These are phyloP conservation scores for Phytophthora rubi DNA, from an alignment of 352 stramenopile genomes.

Conservation along the genomic window DNA sequence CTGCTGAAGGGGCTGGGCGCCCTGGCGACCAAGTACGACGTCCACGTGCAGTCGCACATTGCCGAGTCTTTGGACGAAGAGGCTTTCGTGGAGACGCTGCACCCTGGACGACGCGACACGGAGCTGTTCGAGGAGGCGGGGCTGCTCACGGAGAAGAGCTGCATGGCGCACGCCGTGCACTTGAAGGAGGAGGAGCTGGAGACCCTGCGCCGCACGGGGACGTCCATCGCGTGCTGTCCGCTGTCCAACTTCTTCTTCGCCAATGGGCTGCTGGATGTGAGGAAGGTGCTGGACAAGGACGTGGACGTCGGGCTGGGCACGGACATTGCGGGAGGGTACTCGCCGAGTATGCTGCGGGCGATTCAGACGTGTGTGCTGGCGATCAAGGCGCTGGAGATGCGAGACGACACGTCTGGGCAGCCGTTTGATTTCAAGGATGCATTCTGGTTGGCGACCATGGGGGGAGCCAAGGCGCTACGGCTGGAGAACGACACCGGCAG, in stretches of 20 bases:
- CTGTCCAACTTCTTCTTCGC: constrained; percentile 93
- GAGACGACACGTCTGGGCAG: constrained; percentile 27
- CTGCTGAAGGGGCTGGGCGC: constrained; percentile 79
- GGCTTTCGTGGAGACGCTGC: constrained; percentile 70
- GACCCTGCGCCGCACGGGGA: constrained; percentile 51
- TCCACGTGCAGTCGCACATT: constrained; percentile 88
- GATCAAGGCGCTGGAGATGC: constrained; percentile 63
- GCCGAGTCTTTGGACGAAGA: constrained; percentile 89
- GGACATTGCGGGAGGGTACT: constrained; percentile 92
- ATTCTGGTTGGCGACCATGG: constrained; percentile 90
- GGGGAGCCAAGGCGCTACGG: constrained; percentile 74
- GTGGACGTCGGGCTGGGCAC: constrained; percentile 84
- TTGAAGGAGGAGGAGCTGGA: constrained; percentile 67
- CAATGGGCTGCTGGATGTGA: constrained; percentile 68
- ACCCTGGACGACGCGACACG: constrained; percentile 71
- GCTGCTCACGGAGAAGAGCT: constrained; percentile 70
- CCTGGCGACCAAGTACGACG: constrained; percentile 66
- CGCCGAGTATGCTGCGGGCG: constrained; percentile 87
- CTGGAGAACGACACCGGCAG: constrained; percentile 78
- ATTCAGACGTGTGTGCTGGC: constrained; percentile 85
- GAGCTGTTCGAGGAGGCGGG: constrained; percentile 70
- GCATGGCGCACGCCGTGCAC: constrained; percentile 91
- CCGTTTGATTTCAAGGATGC: constrained; percentile 80
- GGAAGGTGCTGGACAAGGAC: constrained; percentile 51
- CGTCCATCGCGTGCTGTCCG: constrained; percentile 89